Evolutionary conservation across 176 grass and related monocot genomes (phyloP).

Genomic region (Dendrocalamus sinicus): DNA sequence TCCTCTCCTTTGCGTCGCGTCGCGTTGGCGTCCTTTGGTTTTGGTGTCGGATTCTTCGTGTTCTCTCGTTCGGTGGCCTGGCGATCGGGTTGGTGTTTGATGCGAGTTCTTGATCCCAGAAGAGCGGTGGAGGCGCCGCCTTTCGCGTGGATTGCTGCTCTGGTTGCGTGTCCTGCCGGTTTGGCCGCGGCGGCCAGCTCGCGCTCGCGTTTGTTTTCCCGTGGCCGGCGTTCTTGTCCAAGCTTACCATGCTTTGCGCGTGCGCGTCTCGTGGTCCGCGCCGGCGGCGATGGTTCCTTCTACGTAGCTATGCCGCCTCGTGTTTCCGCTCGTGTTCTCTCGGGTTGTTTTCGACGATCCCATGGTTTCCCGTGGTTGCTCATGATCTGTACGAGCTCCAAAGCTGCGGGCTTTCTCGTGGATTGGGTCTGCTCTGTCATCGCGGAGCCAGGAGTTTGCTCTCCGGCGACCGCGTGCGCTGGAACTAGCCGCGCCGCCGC

Average conservation of each 20-base stretch:
- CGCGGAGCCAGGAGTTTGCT: neutral
- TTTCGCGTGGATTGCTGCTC: slow-evolving; percentile 1
- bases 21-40: slow-evolving; percentile 24
- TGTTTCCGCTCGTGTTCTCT: neutral
- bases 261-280: neutral
- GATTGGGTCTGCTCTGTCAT: neutral
- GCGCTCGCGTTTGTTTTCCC: neutral
- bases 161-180: neutral
- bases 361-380: neutral
- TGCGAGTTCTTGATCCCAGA: slow-evolving; percentile 22
- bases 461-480: neutral
- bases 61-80: neutral
- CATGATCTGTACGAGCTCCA: slow-evolving; percentile 2
- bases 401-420: slow-evolving; percentile 3
- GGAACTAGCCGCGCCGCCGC: neutral
- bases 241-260: neutral
- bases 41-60: slow-evolving; percentile 28
- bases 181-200: neutral
- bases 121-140: neutral
- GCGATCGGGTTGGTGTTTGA: slow-evolving; percentile 20
- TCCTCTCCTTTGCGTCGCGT: neutral
- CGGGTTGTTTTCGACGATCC: slow-evolving; percentile 16
- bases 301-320: neutral
- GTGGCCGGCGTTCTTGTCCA: neutral
- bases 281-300: neutral